Percentiles rank a stretch among this genome's conserved stretches.
phyloP scores from a whole-genome alignment of 148 eudicot genomes.

The Chenopodium berlandieri region DNA sequence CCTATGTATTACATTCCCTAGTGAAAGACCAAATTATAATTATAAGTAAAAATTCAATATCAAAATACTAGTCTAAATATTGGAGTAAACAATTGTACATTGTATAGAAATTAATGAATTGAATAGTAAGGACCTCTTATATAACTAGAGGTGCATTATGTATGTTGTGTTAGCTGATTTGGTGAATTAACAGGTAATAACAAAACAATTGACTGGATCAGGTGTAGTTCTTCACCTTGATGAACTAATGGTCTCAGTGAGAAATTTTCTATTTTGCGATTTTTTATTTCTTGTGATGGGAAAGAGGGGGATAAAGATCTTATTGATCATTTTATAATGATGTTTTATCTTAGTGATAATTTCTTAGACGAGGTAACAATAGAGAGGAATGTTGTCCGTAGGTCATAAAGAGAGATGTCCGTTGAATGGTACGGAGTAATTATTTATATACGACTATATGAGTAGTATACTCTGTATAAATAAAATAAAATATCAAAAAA shows the following conservation, averaged over 20 bases:
- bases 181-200: background rate
- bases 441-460: too few relatives aligned
- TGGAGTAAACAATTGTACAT: background rate
- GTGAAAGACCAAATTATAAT: background rate
- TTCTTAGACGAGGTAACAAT: background rate
- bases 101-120: background rate
- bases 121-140: background rate
- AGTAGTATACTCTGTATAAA: too few relatives aligned
- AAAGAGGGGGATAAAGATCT: too few relatives aligned
- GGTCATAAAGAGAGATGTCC: background rate
- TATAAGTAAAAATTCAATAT: background rate
- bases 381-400: background rate
- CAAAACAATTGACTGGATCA: background rate
- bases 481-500: too few relatives aligned
- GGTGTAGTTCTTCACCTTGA: background rate
- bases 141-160: background rate
- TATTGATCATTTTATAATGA: too few relatives aligned
- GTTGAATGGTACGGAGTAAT: background rate
- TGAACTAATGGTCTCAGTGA: background rate
- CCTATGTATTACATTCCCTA: constrained; percentile 88
- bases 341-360: too few relatives aligned
- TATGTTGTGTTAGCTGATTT: background rate
- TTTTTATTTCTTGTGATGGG: too few relatives aligned
- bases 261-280: too few relatives aligned
- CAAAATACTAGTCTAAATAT: background rate